A percentile compares a stretch with the other conserved stretches of the same genome.
Evolutionary conservation across 805 yeast genomes (phyloP).

Genomic region (Candida cerambycidarum): DNA sequence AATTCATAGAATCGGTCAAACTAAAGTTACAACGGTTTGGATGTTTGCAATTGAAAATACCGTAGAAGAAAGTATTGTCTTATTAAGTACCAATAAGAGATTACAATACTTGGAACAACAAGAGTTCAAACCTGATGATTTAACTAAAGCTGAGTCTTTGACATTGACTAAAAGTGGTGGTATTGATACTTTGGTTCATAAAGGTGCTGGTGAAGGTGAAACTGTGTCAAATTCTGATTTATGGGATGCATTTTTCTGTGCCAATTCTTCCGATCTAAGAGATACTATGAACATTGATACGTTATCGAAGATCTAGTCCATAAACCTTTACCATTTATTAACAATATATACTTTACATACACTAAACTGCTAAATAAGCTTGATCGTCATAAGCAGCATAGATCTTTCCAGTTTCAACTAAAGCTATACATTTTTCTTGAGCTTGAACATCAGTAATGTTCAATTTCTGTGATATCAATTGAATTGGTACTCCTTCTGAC

Average conservation of each 20-base stretch:
- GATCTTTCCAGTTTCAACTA: constrained; percentile 67
- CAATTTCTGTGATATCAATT: constrained; percentile 57
- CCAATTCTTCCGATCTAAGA: constrained; percentile 17
- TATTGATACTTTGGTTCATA: constrained; percentile 47
- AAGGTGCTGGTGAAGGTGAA: constrained; percentile 52
- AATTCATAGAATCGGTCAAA: constrained; percentile 91
- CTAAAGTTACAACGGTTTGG: constrained; percentile 82
- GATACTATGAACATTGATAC: constrained; percentile 17
- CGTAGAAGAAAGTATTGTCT: constrained; percentile 84
- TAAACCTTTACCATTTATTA: too few relatives aligned
- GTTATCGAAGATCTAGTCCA: constrained; percentile 10
- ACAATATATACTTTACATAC: background rate
- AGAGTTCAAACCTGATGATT: constrained; percentile 11
- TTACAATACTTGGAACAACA: constrained; percentile 34
- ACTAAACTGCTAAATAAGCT: constrained; percentile 52
- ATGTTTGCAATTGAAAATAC: constrained; percentile 80
- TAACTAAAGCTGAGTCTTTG: constrained; percentile 49
- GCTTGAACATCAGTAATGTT: constrained; percentile 50
- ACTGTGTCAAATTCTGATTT: constrained; percentile 56
- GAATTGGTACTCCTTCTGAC: constrained; percentile 77
- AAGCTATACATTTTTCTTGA: constrained; percentile 47
- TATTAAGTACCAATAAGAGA: constrained; percentile 64
- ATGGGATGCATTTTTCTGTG: constrained; percentile 60
- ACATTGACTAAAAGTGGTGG: constrained; percentile 53
- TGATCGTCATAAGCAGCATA: constrained; percentile 71